Conservation (phyloP, 768 basidiomycete species). For the Mycena galopus region DNA sequence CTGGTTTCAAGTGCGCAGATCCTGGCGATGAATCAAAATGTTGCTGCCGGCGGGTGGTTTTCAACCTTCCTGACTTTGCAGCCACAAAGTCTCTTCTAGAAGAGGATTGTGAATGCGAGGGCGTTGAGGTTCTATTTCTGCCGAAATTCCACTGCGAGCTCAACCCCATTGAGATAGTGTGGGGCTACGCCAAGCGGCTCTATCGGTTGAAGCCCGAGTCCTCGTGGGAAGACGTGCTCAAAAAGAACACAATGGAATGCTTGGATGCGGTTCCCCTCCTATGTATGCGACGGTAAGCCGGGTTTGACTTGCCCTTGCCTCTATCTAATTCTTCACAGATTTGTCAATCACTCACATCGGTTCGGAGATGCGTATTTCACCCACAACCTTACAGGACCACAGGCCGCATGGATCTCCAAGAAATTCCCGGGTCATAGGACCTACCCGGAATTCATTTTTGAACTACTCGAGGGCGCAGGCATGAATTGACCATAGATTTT, state of each 20-base stretch:
- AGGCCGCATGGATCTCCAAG: slow-evolving; percentile 10
- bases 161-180: slow-evolving; percentile 45
- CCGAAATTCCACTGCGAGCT: slow-evolving; percentile 18
- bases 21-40: slow-evolving; percentile 35
- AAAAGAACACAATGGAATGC: slow-evolving; percentile 7
- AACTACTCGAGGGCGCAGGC: slow-evolving; percentile 9
- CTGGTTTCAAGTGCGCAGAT: slow-evolving; percentile 41
- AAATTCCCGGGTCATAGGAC: slow-evolving; percentile 31
- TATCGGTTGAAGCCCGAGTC: slow-evolving; percentile 35
- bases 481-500: neutral
- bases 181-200: slow-evolving; percentile 41
- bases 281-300: slow-evolving; percentile 2
- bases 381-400: slow-evolving; percentile 7
- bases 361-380: slow-evolving; percentile 6
- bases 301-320: neutral
- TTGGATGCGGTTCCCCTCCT: slow-evolving; percentile 33
- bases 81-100: slow-evolving; percentile 42
- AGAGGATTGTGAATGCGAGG: slow-evolving; percentile 30
- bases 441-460: slow-evolving; percentile 8
- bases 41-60: slow-evolving; percentile 26
- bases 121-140: slow-evolving; percentile 37
- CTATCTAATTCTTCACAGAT: neutral
- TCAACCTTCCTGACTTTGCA: slow-evolving; percentile 46
- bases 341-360: neutral
- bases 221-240: slow-evolving; percentile 1